Evolutionary conservation across 768 basidiomycete species (phyloP), one percentile per base, ranked within the genome.

Genomic region (Dacryopinax spathularia): DNA sequence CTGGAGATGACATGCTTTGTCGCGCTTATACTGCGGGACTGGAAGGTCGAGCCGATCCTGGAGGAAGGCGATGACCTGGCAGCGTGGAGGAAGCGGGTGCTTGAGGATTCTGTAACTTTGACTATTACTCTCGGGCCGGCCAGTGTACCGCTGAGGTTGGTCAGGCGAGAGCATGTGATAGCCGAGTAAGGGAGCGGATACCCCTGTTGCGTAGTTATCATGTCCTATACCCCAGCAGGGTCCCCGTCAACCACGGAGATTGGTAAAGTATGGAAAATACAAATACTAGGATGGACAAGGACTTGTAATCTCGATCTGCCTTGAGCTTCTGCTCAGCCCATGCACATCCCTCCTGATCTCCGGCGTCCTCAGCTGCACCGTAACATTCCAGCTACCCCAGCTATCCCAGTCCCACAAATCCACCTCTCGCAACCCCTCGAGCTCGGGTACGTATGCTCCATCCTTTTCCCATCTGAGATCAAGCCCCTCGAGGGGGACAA

Each of bases 401-500:
- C 48, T 56, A 18, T 56, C 25, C 48, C 48, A 25, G 7, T 56
- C 29, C 22, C 25, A 56, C 22, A 56, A 5, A 9, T 56, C 48
- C 25, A 56, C 48, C 29, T 25, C 29, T 29, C 13, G 25, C 48
- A 56, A 27, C 48, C 48, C 48, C 25, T 56, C 48, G 10, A 56
- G 18, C 48, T 56, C 48, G 10, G 48, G 48, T 29, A 56, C 13
- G 29, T 56, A 56, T 10, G 25, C 48, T 15, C 48, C 48, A 29
- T 56, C 48, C 25, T 56, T 56, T 20, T 25, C 22, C 48, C 48
- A 56, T 18, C 29, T 56, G 18, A 56, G 25, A 3, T 56, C 48
- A 9, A 56, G 48, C 48, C 48, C 48, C 0, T 82, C 86, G 16
- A 89, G 77, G 13, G 85, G 82, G 16, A 88, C 75, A 33, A 88